Evolutionary conservation across 1,284 basidiomycete genomes (phyloP).

Genomic region (Moesziomyces globuligerus): DNA sequence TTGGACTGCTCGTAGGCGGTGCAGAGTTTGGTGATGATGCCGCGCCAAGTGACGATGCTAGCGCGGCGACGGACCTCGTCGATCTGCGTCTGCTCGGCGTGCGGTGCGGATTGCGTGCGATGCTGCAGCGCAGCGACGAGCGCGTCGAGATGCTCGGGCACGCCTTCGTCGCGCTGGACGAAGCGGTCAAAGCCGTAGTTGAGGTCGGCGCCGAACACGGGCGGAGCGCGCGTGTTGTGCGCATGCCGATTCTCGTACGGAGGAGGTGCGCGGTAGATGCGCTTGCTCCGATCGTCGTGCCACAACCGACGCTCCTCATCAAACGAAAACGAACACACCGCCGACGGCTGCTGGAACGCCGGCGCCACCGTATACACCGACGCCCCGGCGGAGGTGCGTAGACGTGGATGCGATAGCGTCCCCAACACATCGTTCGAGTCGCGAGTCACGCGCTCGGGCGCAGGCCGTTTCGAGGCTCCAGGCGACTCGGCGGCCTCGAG

Average conservation of each 20-base stretch:
- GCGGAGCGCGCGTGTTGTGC: slow-evolving; percentile 5
- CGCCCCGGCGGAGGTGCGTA: not conserved
- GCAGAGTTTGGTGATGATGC: slow-evolving; percentile 83
- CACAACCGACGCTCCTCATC: slow-evolving; percentile 37
- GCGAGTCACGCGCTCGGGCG: not conserved
- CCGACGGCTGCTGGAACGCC: slow-evolving; percentile 43
- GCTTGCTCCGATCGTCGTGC: slow-evolving; percentile 51
- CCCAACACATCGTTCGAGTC: slow-evolving; percentile 6
- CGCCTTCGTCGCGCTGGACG: slow-evolving; percentile 75
- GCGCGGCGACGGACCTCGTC: slow-evolving; percentile 61
- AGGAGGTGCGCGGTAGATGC: slow-evolving; percentile 48
- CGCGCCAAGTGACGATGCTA: slow-evolving; percentile 82
- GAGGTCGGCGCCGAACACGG: slow-evolving; percentile 55
- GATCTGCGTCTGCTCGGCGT: slow-evolving; percentile 6
- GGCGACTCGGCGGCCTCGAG: slow-evolving; percentile 2
- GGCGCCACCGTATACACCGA: slow-evolving; percentile 22
- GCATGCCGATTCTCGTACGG: slow-evolving; percentile 29
- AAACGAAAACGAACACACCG: slow-evolving; percentile 52
- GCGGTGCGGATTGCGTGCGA: slow-evolving; percentile 21
- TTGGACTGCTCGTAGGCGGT: slow-evolving; percentile 46
- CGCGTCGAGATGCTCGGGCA: slow-evolving; percentile 55
- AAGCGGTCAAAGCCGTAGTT: slow-evolving; percentile 72
- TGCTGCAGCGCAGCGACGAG: slow-evolving; percentile 38
- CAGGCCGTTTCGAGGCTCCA: slow-evolving; percentile 7
- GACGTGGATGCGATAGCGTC: slow-evolving; percentile 27